Evolutionary conservation across 2,329 filamentous ascomycete genomes (phyloP).

Genomic region (Colletotrichum spinosum): DNA sequence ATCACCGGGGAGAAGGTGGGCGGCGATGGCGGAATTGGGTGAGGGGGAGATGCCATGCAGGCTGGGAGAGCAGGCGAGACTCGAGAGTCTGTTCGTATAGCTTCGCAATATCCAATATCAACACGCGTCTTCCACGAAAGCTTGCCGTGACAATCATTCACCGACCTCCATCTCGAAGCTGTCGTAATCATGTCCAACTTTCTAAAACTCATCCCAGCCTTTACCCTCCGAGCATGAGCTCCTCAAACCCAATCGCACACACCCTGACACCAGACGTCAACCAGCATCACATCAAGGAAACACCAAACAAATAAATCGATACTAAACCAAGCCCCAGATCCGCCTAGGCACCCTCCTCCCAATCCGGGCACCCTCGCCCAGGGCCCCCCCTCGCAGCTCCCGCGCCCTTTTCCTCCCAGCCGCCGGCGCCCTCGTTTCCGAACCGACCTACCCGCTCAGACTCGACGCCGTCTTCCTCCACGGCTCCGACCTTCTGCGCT

Average conservation of each 20-base stretch:
- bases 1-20: too few species aligned
- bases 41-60: too few species aligned
- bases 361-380: constrained; percentile 40
- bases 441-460: constrained; percentile 48
- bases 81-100: too few species aligned
- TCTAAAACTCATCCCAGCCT: constrained; percentile 51
- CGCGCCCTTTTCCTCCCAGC: constrained; percentile 48
- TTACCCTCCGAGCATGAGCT: constrained; percentile 48
- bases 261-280: not conserved
- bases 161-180: not conserved
- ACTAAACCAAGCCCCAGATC: constrained; percentile 41
- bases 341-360: constrained; percentile 44
- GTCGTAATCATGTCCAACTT: constrained; percentile 46
- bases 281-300: too few species aligned
- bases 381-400: constrained; percentile 45
- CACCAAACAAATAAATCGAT: too few species aligned
- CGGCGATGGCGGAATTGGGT: too few species aligned
- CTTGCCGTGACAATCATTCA: too few species aligned
- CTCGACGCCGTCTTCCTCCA: constrained; percentile 52
- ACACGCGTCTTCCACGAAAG: too few species aligned
- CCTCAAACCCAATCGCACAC: not conserved
- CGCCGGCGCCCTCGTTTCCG: constrained; percentile 49
- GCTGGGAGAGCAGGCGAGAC: too few species aligned
- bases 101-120: too few species aligned
- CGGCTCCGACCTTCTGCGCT: constrained; percentile 54